Base-by-base conservation (phyloP, 2,329 filamentous ascomycete species). In the Thielaviopsis ethacetica region DNA sequence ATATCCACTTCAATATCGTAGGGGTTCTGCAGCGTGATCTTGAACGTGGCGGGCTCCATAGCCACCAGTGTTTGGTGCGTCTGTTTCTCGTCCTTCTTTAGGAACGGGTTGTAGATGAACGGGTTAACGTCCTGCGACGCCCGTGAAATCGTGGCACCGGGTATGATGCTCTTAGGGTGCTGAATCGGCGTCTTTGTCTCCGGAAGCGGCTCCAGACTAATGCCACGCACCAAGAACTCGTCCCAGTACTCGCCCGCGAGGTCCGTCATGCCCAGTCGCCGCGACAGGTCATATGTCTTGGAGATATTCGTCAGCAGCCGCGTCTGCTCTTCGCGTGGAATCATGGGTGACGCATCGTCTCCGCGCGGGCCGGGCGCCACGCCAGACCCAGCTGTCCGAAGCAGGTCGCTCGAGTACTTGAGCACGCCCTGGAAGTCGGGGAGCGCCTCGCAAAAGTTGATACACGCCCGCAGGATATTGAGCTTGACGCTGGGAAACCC, bases 91-190 rank as follows among this genome's bases (percentile, higher is more conserved):
- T 81, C 78, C 57, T 78, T 77, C 69, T 90, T 89, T 21, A 90
- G 72, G 66, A 96, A 97, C 0, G 93, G 89, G 66, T 96, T 96
- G 68, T 97, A 95, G 60, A 98, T 87, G 65, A 98, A 95, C 0
- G 93, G 93, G 62, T 93, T 89, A 5, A 82, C 76, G 61, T 82
- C 79, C 63, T 82, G 79, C 3, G 79, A 82, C 15, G 76, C 73
- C 53, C 78, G 73, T 30, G 72, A 73, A 1, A 74, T 72, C 0
- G 72, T 71, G 3, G 73, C 74, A 9, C 77, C 77, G 0, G 78
- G 77, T 15, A 82, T 69, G 17, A 77, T 73, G 59, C 72, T 78
- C 62, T 75, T 79, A 1, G 77, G 74, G 65, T 90, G 86, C 5
- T 84, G 77, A 56, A 88, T 78, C 0, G 88, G 84, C 17, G 78